Conservation (phyloP, 371 early-diverging fungal species). For the Rhizopus stolonifer region DNA sequence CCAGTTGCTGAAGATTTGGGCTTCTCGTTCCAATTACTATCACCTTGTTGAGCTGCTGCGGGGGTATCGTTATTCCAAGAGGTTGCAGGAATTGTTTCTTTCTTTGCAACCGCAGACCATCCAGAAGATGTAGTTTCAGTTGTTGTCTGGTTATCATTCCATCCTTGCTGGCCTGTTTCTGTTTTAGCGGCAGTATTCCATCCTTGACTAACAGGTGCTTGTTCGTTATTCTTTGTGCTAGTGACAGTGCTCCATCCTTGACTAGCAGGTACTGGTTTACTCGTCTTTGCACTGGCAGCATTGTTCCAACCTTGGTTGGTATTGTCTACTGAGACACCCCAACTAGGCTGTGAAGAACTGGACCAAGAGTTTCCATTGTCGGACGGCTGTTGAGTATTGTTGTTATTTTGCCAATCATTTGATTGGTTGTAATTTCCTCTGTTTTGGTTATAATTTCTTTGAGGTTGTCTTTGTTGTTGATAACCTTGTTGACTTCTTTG, state of each 20-base stretch:
- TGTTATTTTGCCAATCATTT: background rate
- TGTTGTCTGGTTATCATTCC: background rate
- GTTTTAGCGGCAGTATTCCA: background rate
- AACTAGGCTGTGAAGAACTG: background rate
- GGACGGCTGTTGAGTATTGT: background rate
- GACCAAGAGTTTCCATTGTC: background rate
- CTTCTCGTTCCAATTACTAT: constrained; percentile 2
- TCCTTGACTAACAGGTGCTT: background rate
- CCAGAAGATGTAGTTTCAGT: background rate
- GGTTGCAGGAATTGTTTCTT: background rate
- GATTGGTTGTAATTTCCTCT: background rate
- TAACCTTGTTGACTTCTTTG: background rate
- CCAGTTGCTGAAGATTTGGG: background rate
- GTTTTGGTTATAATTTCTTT: too few relatives aligned
- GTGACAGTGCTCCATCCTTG: background rate
- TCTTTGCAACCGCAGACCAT: background rate
- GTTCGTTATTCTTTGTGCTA: too few relatives aligned
- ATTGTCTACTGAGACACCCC: too few relatives aligned
- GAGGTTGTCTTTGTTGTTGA: constrained; percentile 2
- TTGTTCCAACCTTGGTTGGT: constrained; percentile 8
- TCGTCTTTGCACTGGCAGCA: background rate
- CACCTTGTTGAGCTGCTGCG: background rate
- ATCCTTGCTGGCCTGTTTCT: background rate
- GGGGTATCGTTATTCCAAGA: constrained; percentile 4
- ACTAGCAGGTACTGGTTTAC: background rate